Evolutionary conservation across 768 basidiomycete species (phyloP), one percentile per base, ranked within the genome.

Genomic region (Macrolepiota fuliginosa): DNA sequence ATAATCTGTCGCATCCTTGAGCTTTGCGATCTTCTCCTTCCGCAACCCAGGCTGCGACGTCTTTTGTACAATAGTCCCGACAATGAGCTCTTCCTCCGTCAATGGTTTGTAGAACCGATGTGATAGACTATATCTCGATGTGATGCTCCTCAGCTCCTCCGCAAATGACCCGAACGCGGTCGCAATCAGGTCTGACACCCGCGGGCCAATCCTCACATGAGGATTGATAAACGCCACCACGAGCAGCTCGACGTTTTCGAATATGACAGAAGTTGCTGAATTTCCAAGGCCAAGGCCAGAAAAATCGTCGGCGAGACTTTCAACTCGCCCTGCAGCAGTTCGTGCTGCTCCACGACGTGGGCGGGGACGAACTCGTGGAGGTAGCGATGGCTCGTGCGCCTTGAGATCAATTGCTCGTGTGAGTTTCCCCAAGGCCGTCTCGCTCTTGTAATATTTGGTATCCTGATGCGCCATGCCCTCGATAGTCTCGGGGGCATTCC

Each of bases 51-150:
- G 78, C 64, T 88, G 84, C 0, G 84, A 81, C 19, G 77, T 82
- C 62, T 86, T 85, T 15, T 85, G 85, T 0, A 82, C 73, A 58
- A 89, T 89, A 0, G 87, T 88, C 0, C 89, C 88, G 24, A 89
- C 70, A 2, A 86, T 72, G 0, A 81, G 83, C 67, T 89, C 89
- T 67, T 83, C 86, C 65, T 89, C 87, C 11, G 80, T 81, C 1
- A 88, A 71, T 42, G 75, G 73, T 1, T 75, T 73, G 2, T 67
- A 71, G 25, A 73, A 74, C 17, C 68, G 64, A 56, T 76, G 73
- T 2, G 80, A 81, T 0, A 86, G 72, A 1, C 79, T 78, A 67
- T 82, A 74, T 10, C 73, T 68, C 15, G 72, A 66, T 61, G 83
- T 85, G 13, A 85, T 80, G 6, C 69, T 72, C 29, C 74, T 75